phyloP scores from a whole-genome alignment of 495 filamentous ascomycete genomes.

The Immersiella caudata region DNA sequence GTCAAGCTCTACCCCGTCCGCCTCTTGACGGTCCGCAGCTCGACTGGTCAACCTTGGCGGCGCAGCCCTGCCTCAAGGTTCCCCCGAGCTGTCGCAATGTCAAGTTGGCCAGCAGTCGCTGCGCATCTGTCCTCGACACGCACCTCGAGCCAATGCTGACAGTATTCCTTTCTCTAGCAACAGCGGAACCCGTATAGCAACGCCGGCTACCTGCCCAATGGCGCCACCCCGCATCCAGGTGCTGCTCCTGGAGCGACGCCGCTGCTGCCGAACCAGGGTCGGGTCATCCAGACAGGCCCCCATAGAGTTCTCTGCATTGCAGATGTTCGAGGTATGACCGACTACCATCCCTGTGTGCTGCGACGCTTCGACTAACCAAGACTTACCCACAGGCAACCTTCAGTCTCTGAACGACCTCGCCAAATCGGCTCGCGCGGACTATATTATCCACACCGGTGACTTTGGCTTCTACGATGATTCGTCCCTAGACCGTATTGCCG shows the following conservation, averaged over 20 bases:
- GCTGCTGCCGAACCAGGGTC: conserved; percentile 60
- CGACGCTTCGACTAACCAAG: conserved; percentile 20
- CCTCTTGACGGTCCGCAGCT: background rate
- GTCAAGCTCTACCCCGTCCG: background rate
- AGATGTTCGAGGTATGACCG: conserved; percentile 85
- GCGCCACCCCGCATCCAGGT: conserved; percentile 48
- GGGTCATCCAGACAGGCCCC: conserved; percentile 80
- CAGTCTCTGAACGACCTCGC: conserved; percentile 95
- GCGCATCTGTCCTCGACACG: background rate
- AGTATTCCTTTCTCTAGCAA: conserved; percentile 38
- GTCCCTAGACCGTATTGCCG: conserved; percentile 94
- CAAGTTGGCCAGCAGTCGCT: background rate
- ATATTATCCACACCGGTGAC: conserved; percentile 98
- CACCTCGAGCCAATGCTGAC: conserved; percentile 30
- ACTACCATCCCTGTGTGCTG: background rate
- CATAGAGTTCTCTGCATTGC: conserved; percentile 92
- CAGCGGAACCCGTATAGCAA: conserved; percentile 46
- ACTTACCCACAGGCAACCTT: conserved; percentile 71
- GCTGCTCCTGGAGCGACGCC: conserved; percentile 56
- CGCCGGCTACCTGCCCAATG: conserved; percentile 58
- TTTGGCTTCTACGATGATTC: conserved; percentile 99
- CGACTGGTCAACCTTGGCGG: background rate
- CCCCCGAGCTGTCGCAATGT: background rate
- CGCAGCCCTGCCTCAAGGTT: background rate
- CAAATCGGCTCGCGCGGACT: conserved; percentile 86